phyloP scores from a whole-genome alignment of 1,284 basidiomycete genomes.

The Jaminaea rosea region DNA sequence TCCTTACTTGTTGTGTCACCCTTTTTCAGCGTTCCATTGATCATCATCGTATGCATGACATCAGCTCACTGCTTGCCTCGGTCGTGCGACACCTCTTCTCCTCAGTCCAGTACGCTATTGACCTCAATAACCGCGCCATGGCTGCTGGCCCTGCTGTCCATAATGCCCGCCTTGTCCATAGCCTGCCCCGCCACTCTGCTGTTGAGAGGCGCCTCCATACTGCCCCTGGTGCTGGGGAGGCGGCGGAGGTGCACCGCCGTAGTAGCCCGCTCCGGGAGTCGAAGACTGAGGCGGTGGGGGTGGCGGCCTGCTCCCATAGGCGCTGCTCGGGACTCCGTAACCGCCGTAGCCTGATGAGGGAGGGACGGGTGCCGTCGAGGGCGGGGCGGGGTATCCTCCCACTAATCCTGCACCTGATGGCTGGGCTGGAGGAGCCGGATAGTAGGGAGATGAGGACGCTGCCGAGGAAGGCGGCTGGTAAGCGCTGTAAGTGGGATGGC shows the following conservation, averaged over 20 bases:
- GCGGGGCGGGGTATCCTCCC: background rate
- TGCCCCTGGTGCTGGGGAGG: background rate
- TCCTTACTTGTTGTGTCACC: background rate
- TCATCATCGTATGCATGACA: no score
- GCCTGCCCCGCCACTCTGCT: no score
- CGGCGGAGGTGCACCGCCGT: background rate
- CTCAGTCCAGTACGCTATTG: background rate
- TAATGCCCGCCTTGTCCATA: no score
- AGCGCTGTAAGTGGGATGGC: background rate
- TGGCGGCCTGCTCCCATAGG: background rate
- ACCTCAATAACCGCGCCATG: background rate
- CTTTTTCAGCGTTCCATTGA: background rate
- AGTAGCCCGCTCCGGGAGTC: background rate
- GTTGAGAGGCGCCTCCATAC: no score
- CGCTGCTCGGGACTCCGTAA: background rate
- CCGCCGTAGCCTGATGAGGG: background rate
- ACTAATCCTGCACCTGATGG: no score
- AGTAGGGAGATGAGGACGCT: no score
- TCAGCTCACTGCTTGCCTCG: background rate
- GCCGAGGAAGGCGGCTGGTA: background rate
- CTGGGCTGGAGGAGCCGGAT: no score
- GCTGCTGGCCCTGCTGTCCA: no score
- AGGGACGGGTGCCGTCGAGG: background rate
- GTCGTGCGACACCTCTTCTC: background rate
- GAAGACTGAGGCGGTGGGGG: background rate